Base-by-base conservation (phyloP, 352 stramenopile species). In the Phytophthora kernoviae region DNA sequence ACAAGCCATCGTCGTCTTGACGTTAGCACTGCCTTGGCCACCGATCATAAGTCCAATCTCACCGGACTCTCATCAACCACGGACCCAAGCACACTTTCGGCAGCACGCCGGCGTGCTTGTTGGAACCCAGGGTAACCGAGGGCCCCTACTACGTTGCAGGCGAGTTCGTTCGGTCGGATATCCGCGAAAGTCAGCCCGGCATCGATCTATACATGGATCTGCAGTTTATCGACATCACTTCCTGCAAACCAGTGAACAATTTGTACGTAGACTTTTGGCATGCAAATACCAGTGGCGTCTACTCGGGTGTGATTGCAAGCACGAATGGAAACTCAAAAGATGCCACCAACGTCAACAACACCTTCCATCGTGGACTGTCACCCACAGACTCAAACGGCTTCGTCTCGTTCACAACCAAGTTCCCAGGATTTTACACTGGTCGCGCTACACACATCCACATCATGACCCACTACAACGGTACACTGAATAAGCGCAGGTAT, bases 81-180 rank as follows among this genome's bases (percentile, higher is more conserved):
- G n/a, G 56, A 36, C 22, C 22, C 36, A 20, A 70, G 54, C 45
- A 24, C 45, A 5, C 55, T 65, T 65, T 70, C 15, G 51, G 15
- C 8, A 46, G 30, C 17, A 47, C 58, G 27, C 42, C 50, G 15
- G 36, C 42, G 6, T 70, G 62, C 27, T 27, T 70, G 9, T 39
- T 70, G 14, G 51, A 58, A 14, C 62, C 62, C 0, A 50, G 65
- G 34, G 50, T 58, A 36, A 70, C 54, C 18, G 53, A 70, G 20
- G 62, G 62, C 4, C 49, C 62, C n/a, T 70, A 70, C 62, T 70
- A 70, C 30, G 52, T 70, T 15, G 9, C 50, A 26, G 62, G 62
- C 20, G 54, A 65, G 44, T 41, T 65, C 54, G 54, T 70, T 27
- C 62, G 62, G 14, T 62, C 54, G 20, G 48, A 65, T 11, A 41